Evolutionary conservation across 768 basidiomycete genomes (phyloP).

Genomic region (Clitopilus passeckerianus): DNA sequence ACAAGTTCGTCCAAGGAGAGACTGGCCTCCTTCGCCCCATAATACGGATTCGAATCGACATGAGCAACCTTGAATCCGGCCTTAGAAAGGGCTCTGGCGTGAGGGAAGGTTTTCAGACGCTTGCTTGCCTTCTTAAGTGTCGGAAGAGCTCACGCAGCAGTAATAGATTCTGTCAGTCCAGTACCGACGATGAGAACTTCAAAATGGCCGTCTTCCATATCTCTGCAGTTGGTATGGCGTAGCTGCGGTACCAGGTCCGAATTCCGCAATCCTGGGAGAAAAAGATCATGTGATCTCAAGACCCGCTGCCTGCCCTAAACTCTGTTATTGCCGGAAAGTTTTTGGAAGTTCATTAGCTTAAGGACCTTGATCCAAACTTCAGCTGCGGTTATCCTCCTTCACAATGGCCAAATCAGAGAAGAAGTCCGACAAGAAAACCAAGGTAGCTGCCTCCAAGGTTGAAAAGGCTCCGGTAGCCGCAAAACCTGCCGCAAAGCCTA

Average conservation of each 20-base stretch:
- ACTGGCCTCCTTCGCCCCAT: constrained; percentile 80
- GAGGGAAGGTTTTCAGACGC: constrained; percentile 7
- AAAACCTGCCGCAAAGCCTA: constrained; percentile 12
- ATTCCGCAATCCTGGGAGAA: neutral
- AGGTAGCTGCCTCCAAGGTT: constrained; percentile 24
- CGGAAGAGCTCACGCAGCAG: constrained; percentile 69
- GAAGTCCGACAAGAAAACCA: constrained; percentile 36
- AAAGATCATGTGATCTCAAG: constrained; percentile 4
- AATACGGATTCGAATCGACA: constrained; percentile 79
- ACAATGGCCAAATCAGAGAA: constrained; percentile 47
- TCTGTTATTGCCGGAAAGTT: constrained; percentile 17
- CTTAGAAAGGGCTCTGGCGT: constrained; percentile 76
- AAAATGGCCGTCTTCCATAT: constrained; percentile 45
- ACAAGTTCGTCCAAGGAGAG: constrained; percentile 78
- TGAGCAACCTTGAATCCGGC: constrained; percentile 87
- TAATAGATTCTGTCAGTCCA: constrained; percentile 81
- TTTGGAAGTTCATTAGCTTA: constrained; percentile 14
- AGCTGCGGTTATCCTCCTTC: constrained; percentile 7
- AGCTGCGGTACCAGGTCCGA: too few species aligned
- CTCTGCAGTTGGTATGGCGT: neutral
- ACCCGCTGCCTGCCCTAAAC: constrained; percentile 30
- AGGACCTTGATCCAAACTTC: constrained; percentile 13
- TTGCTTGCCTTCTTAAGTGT: neutral
- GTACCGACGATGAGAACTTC: constrained; percentile 73
- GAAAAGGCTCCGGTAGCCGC: constrained; percentile 22